Evolutionary conservation across 2,329 filamentous ascomycete species (phyloP).

Genomic region (Myriosclerotinia scirpicola): DNA sequence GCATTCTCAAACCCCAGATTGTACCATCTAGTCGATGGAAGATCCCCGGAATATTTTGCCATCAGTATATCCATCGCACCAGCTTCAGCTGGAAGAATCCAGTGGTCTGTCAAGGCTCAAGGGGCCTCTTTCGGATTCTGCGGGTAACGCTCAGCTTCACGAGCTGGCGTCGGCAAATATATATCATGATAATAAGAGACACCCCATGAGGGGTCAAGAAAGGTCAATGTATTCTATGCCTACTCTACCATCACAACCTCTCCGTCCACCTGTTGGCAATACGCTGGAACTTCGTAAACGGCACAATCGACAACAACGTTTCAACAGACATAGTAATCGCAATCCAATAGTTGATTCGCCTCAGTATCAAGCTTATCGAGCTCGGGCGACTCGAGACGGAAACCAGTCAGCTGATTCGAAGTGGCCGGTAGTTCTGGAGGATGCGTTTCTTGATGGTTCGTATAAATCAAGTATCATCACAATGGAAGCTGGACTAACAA

Average conservation of each 20-base stretch:
- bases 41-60: slow-evolving; percentile 32
- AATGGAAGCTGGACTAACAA: slow-evolving; percentile 1
- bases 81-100: slow-evolving; percentile 30
- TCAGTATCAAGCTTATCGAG: slow-evolving; percentile 65
- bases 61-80: slow-evolving; percentile 31
- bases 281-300: slow-evolving; percentile 40
- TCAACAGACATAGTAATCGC: slow-evolving; percentile 40
- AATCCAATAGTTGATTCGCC: slow-evolving; percentile 64
- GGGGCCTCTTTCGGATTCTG: slow-evolving; percentile 37
- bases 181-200: slow-evolving; percentile 38
- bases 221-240: slow-evolving; percentile 34
- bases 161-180: slow-evolving; percentile 32
- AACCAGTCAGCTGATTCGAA: slow-evolving; percentile 58
- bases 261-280: slow-evolving; percentile 29
- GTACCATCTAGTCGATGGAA: slow-evolving; percentile 35
- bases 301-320: slow-evolving; percentile 36
- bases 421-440: slow-evolving; percentile 63
- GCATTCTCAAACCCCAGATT: slow-evolving; percentile 35
- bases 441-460: slow-evolving; percentile 67
- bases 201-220: slow-evolving; percentile 28
- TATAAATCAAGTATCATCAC: slow-evolving; percentile 18
- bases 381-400: slow-evolving; percentile 63
- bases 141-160: slow-evolving; percentile 39
- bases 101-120: slow-evolving; percentile 30
- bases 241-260: slow-evolving; percentile 36